Percentiles rank a stretch among this genome's conserved stretches.
Conservation (phyloP, 2,329 filamentous ascomycete species). For the Elsinoe fawcettii region DNA sequence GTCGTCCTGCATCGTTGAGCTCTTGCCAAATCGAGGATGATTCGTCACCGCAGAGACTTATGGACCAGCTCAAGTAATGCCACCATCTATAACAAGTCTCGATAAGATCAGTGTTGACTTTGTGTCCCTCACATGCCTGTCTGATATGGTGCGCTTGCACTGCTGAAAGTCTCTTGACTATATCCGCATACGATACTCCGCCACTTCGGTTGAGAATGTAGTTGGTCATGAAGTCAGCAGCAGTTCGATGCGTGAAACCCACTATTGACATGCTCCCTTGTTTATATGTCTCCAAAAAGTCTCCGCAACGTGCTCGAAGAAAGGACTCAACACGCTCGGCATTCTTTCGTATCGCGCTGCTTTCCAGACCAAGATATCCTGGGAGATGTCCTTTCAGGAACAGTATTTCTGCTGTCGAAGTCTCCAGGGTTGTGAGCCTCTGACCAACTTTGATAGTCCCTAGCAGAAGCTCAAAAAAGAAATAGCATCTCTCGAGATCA, state of each 20-base stretch:
- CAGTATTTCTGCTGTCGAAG: not conserved
- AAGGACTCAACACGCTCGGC: not conserved
- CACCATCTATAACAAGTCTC: too few relatives aligned
- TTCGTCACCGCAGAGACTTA: too few relatives aligned
- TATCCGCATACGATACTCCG: too few relatives aligned
- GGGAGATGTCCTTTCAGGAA: not conserved
- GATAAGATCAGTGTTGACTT: too few relatives aligned
- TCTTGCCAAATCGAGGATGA: too few relatives aligned
- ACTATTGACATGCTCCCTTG: not conserved
- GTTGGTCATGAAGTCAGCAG: not conserved
- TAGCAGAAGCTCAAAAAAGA: not conserved
- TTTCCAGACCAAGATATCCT: not conserved
- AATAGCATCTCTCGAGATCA: constrained; percentile 17
- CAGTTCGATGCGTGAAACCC: not conserved
- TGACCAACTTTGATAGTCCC: not conserved
- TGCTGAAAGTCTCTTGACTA: too few relatives aligned
- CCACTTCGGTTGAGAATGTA: not conserved
- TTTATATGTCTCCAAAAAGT: not conserved
- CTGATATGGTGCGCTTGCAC: too few relatives aligned
- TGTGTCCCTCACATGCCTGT: too few relatives aligned
- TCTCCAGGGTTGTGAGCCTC: not conserved
- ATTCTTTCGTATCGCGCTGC: not conserved
- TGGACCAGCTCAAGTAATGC: too few relatives aligned
- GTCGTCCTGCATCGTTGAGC: too few relatives aligned
- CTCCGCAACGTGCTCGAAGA: not conserved